Conservation (phyloP, 192 early-diverging fungal species). For the Funneliformis geosporum region DNA sequence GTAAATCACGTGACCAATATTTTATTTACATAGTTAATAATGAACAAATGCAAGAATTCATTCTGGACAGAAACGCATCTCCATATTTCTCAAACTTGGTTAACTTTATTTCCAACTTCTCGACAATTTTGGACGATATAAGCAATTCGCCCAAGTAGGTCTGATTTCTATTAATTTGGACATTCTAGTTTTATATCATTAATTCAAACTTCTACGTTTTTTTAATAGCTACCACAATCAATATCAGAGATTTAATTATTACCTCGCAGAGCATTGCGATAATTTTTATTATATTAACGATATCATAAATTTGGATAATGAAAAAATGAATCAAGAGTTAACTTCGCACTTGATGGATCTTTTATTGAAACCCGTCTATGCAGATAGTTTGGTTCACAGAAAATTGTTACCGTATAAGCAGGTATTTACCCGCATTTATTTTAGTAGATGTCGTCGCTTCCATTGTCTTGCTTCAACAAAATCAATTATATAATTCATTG, state of each 20-base stretch:
- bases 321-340: slow-evolving; percentile 55
- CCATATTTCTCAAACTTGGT: slow-evolving; percentile 50
- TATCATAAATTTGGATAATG: slow-evolving; percentile 54
- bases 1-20: neutral
- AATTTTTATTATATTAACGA: slow-evolving; percentile 67
- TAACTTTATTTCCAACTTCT: slow-evolving; percentile 47
- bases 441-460: neutral
- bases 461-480: neutral
- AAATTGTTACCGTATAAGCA: slow-evolving; percentile 14
- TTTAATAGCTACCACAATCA: slow-evolving; percentile 31
- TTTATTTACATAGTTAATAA: slow-evolving; percentile 37
- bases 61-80: slow-evolving; percentile 41
- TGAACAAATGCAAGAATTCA: slow-evolving; percentile 43
- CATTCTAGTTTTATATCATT: neutral
- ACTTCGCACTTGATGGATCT: slow-evolving; percentile 39
- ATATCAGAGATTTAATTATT: slow-evolving; percentile 50
- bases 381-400: slow-evolving; percentile 36
- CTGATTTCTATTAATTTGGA: neutral
- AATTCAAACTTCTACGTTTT: neutral
- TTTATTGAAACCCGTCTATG: slow-evolving; percentile 42
- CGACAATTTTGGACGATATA: slow-evolving; percentile 39
- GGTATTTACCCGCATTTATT: neutral
- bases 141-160: slow-evolving; percentile 38
- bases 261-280: slow-evolving; percentile 63
- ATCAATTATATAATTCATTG: neutral